phyloP scores from a whole-genome alignment of 768 basidiomycete genomes.

The Dioszegia hungarica region DNA sequence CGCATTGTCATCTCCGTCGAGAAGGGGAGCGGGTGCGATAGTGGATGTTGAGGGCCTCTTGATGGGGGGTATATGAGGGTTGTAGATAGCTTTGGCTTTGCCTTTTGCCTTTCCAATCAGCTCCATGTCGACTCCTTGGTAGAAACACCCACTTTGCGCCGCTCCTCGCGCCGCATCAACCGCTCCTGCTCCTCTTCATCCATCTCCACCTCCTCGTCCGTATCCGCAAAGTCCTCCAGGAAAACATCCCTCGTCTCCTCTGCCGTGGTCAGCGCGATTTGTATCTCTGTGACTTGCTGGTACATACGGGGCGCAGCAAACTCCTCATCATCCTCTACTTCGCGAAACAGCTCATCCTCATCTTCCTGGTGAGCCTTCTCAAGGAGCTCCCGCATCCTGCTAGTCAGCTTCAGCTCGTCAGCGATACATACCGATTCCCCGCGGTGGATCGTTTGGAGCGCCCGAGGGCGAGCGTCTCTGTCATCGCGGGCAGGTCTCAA shows the following conservation, averaged over 20 bases:
- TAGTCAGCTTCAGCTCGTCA: neutral
- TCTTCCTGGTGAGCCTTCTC: slow-evolving; percentile 46
- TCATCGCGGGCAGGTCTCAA: neutral
- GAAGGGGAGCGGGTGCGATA: neutral
- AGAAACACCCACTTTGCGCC: slow-evolving; percentile 26
- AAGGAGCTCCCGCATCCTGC: slow-evolving; percentile 44
- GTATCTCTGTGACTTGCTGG: neutral
- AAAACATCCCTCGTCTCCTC: slow-evolving; percentile 42
- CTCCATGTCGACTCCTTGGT: neutral
- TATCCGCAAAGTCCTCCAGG: slow-evolving; percentile 46
- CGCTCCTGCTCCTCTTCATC: slow-evolving; percentile 41
- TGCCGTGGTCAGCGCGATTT: no score
- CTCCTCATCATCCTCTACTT: slow-evolving; percentile 45
- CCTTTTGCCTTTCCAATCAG: slow-evolving; percentile 31
- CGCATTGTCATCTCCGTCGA: no score
- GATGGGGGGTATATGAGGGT: slow-evolving; percentile 19
- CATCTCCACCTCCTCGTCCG: slow-evolving; percentile 44
- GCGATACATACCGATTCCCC: slow-evolving; percentile 39
- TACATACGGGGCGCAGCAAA: slow-evolving; percentile 40
- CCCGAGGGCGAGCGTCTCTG: slow-evolving; percentile 34
- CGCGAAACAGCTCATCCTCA: slow-evolving; percentile 42
- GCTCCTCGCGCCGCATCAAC: slow-evolving; percentile 26
- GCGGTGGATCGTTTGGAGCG: slow-evolving; percentile 42
- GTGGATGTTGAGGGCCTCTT: slow-evolving; percentile 8
- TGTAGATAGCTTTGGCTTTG: slow-evolving; percentile 30